These are phyloP conservation scores for Gillenia trifoliata DNA, from an alignment of 306 rosid genomes.

Conservation along the genomic window DNA sequence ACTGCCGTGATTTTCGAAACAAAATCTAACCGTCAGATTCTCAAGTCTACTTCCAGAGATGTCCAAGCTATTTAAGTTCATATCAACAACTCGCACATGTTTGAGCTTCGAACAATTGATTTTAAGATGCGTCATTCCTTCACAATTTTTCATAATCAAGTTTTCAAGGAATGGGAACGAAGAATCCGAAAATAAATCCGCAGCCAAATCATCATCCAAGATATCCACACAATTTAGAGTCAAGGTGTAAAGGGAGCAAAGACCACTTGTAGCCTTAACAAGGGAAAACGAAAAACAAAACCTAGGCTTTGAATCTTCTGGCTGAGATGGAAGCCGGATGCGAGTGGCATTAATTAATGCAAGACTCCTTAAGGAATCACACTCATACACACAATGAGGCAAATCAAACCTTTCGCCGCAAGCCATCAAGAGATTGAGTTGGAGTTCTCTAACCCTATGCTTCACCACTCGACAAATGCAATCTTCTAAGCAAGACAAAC, in stretches of 20 bases:
- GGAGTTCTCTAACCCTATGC: background rate
- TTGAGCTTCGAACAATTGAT: background rate
- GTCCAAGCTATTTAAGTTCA: background rate
- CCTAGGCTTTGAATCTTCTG: background rate
- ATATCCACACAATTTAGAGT: background rate
- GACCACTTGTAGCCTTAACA: background rate
- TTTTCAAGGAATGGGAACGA: background rate
- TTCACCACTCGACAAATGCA: background rate
- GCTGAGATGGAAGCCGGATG: too few relatives aligned
- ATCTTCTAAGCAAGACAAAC: too few relatives aligned
- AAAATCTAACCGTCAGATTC: background rate
- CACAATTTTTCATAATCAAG: background rate
- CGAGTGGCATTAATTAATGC: background rate
- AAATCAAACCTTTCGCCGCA: background rate
- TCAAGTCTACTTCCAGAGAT: background rate
- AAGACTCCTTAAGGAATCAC: background rate
- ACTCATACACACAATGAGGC: background rate
- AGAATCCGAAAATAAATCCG: background rate
- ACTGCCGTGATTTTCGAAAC: background rate
- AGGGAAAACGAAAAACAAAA: too few relatives aligned
- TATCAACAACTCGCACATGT: background rate
- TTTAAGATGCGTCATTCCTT: background rate
- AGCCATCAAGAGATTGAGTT: background rate
- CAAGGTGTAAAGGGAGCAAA: background rate
- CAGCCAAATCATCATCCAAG: background rate